phyloP scores from a whole-genome alignment of 805 yeast genomes.

The Torulaspora microellipsoides region DNA sequence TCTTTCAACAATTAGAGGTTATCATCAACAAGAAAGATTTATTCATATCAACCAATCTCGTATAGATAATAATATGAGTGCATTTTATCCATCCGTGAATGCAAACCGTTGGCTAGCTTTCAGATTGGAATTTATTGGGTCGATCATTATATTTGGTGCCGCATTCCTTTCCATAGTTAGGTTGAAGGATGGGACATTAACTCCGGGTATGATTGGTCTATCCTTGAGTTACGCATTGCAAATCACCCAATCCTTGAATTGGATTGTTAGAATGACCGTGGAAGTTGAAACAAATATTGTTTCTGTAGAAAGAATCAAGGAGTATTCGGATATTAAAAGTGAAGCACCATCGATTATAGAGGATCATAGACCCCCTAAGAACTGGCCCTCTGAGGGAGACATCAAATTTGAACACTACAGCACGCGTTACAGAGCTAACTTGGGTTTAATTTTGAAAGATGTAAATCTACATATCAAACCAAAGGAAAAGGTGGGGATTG shows the following conservation, averaged over 20 bases:
- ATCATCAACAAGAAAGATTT: slow-evolving; percentile 61
- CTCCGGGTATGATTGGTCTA: slow-evolving; percentile 92
- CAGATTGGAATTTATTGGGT: slow-evolving; percentile 86
- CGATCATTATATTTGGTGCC: slow-evolving; percentile 79
- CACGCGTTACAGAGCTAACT: slow-evolving; percentile 77
- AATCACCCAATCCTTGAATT: slow-evolving; percentile 86
- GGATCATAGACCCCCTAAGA: slow-evolving; percentile 57
- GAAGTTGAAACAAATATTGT: slow-evolving; percentile 98
- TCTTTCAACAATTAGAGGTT: slow-evolving; percentile 71
- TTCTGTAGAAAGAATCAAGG: slow-evolving; percentile 90
- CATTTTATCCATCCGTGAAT: slow-evolving; percentile 85
- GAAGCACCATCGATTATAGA: slow-evolving; percentile 78
- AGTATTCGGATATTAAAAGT: slow-evolving; percentile 70
- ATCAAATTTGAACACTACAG: slow-evolving; percentile 67
- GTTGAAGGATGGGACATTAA: slow-evolving; percentile 59
- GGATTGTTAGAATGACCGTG: slow-evolving; percentile 98
- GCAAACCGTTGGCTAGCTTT: slow-evolving; percentile 98
- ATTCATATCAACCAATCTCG: slow-evolving; percentile 58
- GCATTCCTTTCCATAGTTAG: slow-evolving; percentile 76
- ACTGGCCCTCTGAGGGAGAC: slow-evolving; percentile 73
- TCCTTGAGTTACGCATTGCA: slow-evolving; percentile 91
- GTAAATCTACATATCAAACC: slow-evolving; percentile 61
- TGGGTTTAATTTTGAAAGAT: slow-evolving; percentile 72
- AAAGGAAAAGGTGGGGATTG: slow-evolving; percentile 87
- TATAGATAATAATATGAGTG: slow-evolving; percentile 84